Evolutionary conservation across 257 asterid species (phyloP).

Genomic region (Capsicum baccatum): DNA sequence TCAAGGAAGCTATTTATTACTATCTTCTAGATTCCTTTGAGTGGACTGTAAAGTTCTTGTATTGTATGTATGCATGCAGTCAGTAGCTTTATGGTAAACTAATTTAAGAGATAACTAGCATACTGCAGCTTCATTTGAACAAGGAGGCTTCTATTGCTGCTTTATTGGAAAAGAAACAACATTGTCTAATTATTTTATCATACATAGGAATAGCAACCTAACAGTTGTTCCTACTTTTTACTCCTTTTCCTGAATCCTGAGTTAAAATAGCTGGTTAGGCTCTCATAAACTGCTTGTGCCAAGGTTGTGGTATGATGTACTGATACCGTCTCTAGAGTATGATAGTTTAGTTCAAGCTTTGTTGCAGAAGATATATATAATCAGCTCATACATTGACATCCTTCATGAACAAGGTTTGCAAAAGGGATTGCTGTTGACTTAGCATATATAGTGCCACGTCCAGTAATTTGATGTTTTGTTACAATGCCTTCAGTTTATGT

Average conservation of each 20-base stretch:
- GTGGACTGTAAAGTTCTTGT: neutral
- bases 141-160: neutral
- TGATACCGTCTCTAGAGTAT: neutral
- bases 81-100: neutral
- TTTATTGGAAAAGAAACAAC: neutral
- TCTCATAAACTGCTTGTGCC: neutral
- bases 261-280: slow-evolving; percentile 16
- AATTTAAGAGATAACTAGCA: slow-evolving; percentile 17
- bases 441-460: neutral
- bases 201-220: slow-evolving; percentile 9
- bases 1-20: neutral
- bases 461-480: slow-evolving; percentile 20
- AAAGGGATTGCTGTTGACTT: slow-evolving; percentile 16
- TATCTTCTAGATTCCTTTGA: neutral
- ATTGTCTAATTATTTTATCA: neutral
- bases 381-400: slow-evolving; percentile 13
- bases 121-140: slow-evolving; percentile 21
- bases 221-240: slow-evolving; percentile 18
- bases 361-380: neutral
- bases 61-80: neutral
- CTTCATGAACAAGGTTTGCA: neutral
- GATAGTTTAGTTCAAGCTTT: slow-evolving; percentile 21
- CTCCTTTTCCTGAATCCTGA: neutral
- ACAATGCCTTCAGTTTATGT: neutral
- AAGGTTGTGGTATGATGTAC: slow-evolving; percentile 7